phyloP scores from a whole-genome alignment of 345 rosid genomes.

The Cardamine occulta region DNA sequence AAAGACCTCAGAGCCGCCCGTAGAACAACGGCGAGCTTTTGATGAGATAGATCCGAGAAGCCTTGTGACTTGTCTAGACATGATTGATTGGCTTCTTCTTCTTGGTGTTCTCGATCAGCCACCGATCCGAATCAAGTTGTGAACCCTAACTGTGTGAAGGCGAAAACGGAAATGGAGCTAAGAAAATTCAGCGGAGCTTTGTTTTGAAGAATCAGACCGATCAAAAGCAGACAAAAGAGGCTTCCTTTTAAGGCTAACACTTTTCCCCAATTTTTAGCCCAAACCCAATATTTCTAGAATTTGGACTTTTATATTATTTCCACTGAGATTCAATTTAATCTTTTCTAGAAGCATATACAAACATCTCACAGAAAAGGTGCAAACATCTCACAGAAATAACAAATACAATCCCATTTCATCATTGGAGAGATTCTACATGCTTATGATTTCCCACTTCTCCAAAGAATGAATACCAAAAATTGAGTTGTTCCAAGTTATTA shows the following conservation, averaged over 20 bases:
- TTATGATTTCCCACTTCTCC: not conserved
- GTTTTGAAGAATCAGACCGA: constrained; percentile 41
- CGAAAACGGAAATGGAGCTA: constrained; percentile 38
- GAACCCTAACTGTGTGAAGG: constrained; percentile 34
- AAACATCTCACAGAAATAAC: not conserved
- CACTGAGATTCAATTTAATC: not conserved
- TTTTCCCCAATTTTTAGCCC: constrained; percentile 33
- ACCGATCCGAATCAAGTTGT: constrained; percentile 7
- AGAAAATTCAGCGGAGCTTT: constrained; percentile 34
- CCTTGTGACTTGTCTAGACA: constrained; percentile 48
- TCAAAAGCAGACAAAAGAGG: constrained; percentile 40
- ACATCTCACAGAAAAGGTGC: not conserved
- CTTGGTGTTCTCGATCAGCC: not conserved
- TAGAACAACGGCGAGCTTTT: constrained; percentile 40
- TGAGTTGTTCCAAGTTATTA: not conserved
- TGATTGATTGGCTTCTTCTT: constrained; percentile 33
- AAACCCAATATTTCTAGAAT: constrained; percentile 26
- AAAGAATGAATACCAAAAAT: not conserved
- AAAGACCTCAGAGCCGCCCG: constrained; percentile 13
- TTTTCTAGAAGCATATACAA: not conserved
- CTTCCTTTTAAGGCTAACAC: constrained; percentile 28
- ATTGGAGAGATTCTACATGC: not conserved
- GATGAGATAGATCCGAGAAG: constrained; percentile 47
- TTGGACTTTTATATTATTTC: constrained; percentile 18
- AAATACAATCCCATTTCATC: not conserved